phyloP scores from a whole-genome alignment of 176 grass and related monocot species.

The Ensete ventricosum region DNA sequence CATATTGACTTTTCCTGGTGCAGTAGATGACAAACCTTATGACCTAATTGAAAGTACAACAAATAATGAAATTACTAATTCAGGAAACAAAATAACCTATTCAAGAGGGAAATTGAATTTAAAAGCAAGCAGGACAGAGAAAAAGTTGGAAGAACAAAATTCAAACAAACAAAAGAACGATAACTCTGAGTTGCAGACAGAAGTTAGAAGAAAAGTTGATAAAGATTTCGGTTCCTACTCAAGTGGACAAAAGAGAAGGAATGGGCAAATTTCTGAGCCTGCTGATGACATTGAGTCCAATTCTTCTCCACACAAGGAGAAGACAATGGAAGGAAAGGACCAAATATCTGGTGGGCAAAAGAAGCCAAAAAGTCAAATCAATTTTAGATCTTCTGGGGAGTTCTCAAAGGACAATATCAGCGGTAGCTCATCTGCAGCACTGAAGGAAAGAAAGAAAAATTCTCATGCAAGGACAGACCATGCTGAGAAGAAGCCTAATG shows the following conservation, averaged over 20 bases:
- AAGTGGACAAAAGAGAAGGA: conserved; percentile 37
- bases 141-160: conserved; percentile 35
- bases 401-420: conserved; percentile 31
- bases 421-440: conserved; percentile 29
- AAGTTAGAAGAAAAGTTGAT: conserved; percentile 54
- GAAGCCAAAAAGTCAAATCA: conserved; percentile 44
- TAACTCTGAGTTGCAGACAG: conserved; percentile 42
- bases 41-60: conserved; percentile 31
- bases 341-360: conserved; percentile 39
- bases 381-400: conserved; percentile 36
- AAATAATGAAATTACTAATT: conserved; percentile 32
- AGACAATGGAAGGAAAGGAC: conserved; percentile 22
- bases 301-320: conserved; percentile 30
- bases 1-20: conserved; percentile 21
- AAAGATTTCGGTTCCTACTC: conserved; percentile 37
- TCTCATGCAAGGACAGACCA: conserved; percentile 42
- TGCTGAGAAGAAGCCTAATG: conserved; percentile 51
- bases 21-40: conserved; percentile 28
- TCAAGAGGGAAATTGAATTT: conserved; percentile 43
- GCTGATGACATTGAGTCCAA: conserved; percentile 27
- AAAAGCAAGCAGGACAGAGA: conserved; percentile 45
- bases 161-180: conserved; percentile 33
- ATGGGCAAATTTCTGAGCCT: conserved; percentile 39
- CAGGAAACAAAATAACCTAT: conserved; percentile 31
- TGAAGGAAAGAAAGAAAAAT: conserved; percentile 50